Evolutionary conservation across 202 grass and related monocot species (phyloP).

Genomic region (Zoysia matrella): DNA sequence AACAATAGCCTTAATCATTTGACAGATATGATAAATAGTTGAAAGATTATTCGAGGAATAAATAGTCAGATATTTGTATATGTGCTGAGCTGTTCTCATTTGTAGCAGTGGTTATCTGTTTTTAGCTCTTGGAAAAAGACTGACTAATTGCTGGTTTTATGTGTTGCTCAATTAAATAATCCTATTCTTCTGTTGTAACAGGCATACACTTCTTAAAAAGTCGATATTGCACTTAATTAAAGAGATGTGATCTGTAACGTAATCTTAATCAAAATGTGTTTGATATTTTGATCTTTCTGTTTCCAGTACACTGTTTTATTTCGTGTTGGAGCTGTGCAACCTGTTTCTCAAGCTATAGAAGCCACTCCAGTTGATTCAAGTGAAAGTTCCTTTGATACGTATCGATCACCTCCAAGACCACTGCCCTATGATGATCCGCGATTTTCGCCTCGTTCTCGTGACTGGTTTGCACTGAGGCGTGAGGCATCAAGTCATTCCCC

Average conservation of each 20-base stretch:
- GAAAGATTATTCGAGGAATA: neutral
- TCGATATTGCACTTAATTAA: neutral
- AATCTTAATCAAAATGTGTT: too few species aligned
- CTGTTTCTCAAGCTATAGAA: slow-evolving; percentile 69
- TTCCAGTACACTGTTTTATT: slow-evolving; percentile 86
- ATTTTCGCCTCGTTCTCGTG: too few species aligned
- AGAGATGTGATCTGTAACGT: neutral
- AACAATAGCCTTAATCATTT: neutral
- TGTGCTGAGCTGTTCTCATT: neutral
- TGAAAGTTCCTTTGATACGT: slow-evolving; percentile 78
- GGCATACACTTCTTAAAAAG: neutral
- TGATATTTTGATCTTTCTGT: slow-evolving; percentile 28
- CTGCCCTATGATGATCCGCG: too few species aligned
- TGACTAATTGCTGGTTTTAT: neutral
- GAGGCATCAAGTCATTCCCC: too few species aligned
- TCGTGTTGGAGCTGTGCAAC: slow-evolving; percentile 56
- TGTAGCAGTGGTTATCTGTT: neutral
- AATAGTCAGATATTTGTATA: neutral
- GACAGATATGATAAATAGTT: neutral
- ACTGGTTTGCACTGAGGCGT: too few species aligned
- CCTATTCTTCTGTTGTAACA: neutral
- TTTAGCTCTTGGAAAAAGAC: slow-evolving; percentile 5
- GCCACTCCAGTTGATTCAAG: slow-evolving; percentile 56
- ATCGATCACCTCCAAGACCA: too few species aligned
- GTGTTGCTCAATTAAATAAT: neutral